Base-by-base conservation (phyloP, 1,284 basidiomycete species). In the Irpex rosettiformis region DNA sequence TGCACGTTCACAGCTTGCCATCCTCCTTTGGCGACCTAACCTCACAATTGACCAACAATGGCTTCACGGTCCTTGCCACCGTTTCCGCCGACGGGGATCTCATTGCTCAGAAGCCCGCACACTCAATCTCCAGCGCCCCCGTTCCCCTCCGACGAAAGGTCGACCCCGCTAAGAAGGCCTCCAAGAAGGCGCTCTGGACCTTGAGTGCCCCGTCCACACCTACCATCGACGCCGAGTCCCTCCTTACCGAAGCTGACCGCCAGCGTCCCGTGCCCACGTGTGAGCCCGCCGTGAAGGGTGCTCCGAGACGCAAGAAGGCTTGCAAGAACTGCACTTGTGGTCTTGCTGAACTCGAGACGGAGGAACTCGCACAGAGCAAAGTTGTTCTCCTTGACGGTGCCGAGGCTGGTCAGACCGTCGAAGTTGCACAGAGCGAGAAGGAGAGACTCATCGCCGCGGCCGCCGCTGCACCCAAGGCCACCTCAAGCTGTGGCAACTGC, bases 401-500 rank as follows among this genome's bases (percentile, higher is more conserved):
- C 8, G 77, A 79, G 60, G 75, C 75, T 62, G 81, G 83, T 3
- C 75, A 78, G 62, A 79, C 87, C 28, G 79, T 79, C 62, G 87
- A 86, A 67, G 84, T 93, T 5, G 78, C 79, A 54, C 79, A 83
- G 66, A 78, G 75, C 16, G 89, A 91, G 74, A 83, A 78, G 70
- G 84, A 84, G 63, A 76, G 85, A 58, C 66, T 91, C 64, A 68
- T 88, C 59, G 72, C 75, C 28, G 88, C 87, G 11, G 88, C 86
- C 2, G 83, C 79, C 65, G 81, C 81, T 24, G 83, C 88, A 22
- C 84, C 87, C 52, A 93, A 93, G 76, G 91, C 91, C 65, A 98
- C 95, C 52, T 95, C 92, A 70, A 95, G 93, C 68, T 99, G 96
- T 77, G 96, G 95, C n/a, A 97, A 83, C 74, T 99, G 96, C 78